Evolutionary conservation across 192 early-diverging fungal species (phyloP).

Genomic region (Spinellus fusiger): DNA sequence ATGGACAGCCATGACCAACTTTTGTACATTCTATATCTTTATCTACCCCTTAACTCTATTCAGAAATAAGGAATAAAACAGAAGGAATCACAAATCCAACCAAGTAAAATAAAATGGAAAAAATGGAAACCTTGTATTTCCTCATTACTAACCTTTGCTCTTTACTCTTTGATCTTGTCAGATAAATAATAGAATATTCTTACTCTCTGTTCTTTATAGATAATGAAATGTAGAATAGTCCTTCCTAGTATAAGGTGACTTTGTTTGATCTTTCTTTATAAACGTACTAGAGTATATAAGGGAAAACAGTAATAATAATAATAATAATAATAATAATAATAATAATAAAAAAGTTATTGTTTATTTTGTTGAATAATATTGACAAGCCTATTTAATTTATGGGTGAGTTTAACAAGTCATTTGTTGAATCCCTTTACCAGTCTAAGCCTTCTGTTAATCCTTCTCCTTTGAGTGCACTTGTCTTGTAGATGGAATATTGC

Average conservation of each 20-base stretch:
- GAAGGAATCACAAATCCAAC: too few relatives aligned
- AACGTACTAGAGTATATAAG: background rate
- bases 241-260: background rate
- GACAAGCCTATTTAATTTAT: conserved; percentile 31
- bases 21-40: too few relatives aligned
- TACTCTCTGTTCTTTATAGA: too few relatives aligned
- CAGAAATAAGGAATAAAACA: too few relatives aligned
- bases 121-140: too few relatives aligned
- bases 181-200: too few relatives aligned
- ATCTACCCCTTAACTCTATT: too few relatives aligned
- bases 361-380: conserved; percentile 43
- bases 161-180: too few relatives aligned
- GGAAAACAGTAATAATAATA: background rate
- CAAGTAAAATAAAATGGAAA: too few relatives aligned
- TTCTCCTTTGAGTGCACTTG: conserved; percentile 90
- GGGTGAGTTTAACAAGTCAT: background rate
- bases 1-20: too few relatives aligned
- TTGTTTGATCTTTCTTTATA: background rate
- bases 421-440: conserved; percentile 57
- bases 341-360: conserved; percentile 1
- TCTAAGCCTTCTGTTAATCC: conserved; percentile 90
- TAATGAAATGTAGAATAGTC: too few relatives aligned
- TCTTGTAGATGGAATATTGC: conserved; percentile 93
- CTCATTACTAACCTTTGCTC: too few relatives aligned
- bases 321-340: background rate